Base-by-base conservation (phyloP, 2,329 filamentous ascomycete genomes). In the Neofusicoccum umdonicola region DNA sequence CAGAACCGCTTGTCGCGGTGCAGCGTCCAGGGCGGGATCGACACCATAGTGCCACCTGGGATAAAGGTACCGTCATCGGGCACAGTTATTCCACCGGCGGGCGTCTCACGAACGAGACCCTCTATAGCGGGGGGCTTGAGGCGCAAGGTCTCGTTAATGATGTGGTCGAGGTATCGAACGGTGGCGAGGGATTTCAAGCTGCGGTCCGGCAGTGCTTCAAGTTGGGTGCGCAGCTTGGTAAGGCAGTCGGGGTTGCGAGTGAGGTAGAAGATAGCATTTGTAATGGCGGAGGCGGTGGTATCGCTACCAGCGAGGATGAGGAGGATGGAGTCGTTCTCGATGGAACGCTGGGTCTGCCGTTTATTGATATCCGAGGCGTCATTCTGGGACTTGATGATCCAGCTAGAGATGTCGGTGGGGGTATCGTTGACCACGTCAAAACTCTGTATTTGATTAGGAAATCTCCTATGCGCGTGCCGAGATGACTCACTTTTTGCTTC, bases 101-200 rank as follows among this genome's bases (percentile, higher is more conserved):
- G 79, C 1, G 79, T 80, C 8, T 74, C 54, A 1, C 80, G 71
- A 22, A 71, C 70, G 15, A 79, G 50, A 0, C 73, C 77, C 4
- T 71, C 73, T 0, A 77, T 76, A 0, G 80, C 74, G 0, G 79
- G 72, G 2, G 80, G 78, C 57, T 80, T 72, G 2, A 82, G 69
- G 19, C 80, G 75, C 2, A 81, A 68, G 0, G 78, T 71, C 65
- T 82, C 80, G 62, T 81, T 76, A 70, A 81, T 79, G n/a, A 74
- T 69, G 15, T 72, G 76, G 62, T 80, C 78, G 12, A 81, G 72
- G 44, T 75, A 71, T 1, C 69, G 34, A 17, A 77, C 64, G 0
- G 68, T 67, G 41, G 70, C 73, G 39, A 68, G 65, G 12, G 71
- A 71, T 7, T 74, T 72, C 54, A 73, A 73, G 15, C 66, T 70